Evolutionary conservation across 1,284 basidiomycete species (phyloP), one percentile per base, ranked within the genome.

Genomic region (Porodaedalea pini): DNA sequence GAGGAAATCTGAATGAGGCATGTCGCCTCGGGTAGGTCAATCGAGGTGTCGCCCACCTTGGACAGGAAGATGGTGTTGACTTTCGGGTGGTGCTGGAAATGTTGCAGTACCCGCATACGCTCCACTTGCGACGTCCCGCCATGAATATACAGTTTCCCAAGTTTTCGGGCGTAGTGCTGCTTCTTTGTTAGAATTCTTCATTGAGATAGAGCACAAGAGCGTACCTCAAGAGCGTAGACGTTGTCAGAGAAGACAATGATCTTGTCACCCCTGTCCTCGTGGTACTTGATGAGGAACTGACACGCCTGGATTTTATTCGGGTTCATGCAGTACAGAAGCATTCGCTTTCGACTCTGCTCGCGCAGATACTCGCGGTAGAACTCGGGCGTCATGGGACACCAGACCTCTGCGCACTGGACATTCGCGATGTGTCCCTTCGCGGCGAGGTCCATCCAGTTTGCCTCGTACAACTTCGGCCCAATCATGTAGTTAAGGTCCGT

Each of bases 371-470:
- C 96, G 66, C 93, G 88, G 72, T 99, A 99, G 71, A 99, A 99
- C 70, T 99, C 95, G n/a, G 97, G 96, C 31, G 97, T 98, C 97
- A 99, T 99, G 7, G 94, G 93, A 69, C 97, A 99, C 97, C 97
- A 99, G 4, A 99, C 97, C 74, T 99, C 97, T 13, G 97, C 97
- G 71, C 95, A 98, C 82, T 98, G 97, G 19, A 99, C 97, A 65
- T 97, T 99, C 3, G 97, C 97, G 68, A 99, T 99, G 71, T 99
- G 97, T 0, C 97, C 97, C 72, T 99, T 98, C 59, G 94, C 94
- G 31, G 97, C 97, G 64, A 99, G 84, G 72, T 99, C 97, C 96
- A 99, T 99, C 97, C 97, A 99, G 71, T 99, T 99, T 5, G 97
- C 97, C 74, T 99, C 97, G 71, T 99, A 99, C 44, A 99, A 80